Conservation (phyloP, 2,329 filamentous ascomycete genomes). For the Cladosporium sp. region DNA sequence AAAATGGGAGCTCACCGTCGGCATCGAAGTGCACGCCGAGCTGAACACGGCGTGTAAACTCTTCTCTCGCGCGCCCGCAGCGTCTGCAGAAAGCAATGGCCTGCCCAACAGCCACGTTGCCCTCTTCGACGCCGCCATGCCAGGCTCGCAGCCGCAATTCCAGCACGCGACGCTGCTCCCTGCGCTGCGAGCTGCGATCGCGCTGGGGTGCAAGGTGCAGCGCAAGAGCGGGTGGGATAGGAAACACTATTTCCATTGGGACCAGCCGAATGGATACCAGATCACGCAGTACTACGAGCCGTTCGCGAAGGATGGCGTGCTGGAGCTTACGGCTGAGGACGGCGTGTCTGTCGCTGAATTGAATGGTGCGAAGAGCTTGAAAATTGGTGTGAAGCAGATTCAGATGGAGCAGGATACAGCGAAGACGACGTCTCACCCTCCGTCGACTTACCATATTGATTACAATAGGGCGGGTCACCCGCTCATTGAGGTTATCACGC, state of each 20-base stretch:
- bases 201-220: conserved; percentile 76
- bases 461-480: conserved; percentile 91
- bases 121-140: conserved; percentile 82
- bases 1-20: conserved; percentile 90
- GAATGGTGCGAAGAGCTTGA: conserved; percentile 60
- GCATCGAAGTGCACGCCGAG: conserved; percentile 96
- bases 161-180: conserved; percentile 80
- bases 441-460: conserved; percentile 73
- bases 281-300: conserved; percentile 92
- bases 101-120: conserved; percentile 80
- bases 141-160: conserved; percentile 82
- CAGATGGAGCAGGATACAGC: conserved; percentile 98
- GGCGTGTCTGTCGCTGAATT: conserved; percentile 73
- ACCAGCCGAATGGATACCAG: conserved; percentile 94
- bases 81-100: conserved; percentile 21
- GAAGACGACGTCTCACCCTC: conserved; percentile 79
- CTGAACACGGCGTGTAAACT: conserved; percentile 85
- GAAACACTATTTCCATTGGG: conserved; percentile 99
- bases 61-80: conserved; percentile 64
- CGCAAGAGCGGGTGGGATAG: conserved; percentile 79
- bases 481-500: conserved; percentile 90
- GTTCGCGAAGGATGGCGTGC: conserved; percentile 63
- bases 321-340: conserved; percentile 70
- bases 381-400: conserved; percentile 83
- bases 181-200: conserved; percentile 83